Evolutionary conservation across 73 alveolate species (phyloP), one percentile per base, ranked within the genome.

Genomic region (Blepharisma stoltei): DNA sequence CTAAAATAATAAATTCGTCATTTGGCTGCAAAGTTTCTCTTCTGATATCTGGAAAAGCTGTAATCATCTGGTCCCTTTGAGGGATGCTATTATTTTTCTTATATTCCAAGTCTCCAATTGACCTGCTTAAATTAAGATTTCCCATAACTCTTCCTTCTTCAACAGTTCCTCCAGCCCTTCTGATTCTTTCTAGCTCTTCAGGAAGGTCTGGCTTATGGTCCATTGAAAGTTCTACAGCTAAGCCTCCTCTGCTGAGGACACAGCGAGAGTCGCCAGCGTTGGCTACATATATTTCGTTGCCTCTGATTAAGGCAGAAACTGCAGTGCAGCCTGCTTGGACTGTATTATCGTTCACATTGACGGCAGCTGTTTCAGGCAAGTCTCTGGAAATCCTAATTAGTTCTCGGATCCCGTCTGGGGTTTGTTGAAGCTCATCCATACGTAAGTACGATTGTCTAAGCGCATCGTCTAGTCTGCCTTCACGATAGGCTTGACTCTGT

Each of bases 261-360:
- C 96, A 83, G 71, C 98, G 54, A 6, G 98, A 89, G 85, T 94
- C 97, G 11, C 98, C 98, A 23, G 98, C 95, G 82, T 94, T 94
- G 21, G 98, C 97, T 38, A 86, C 92, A 81, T 77, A 94, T 37
- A 94, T 67, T 67, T 79, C 82, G 44, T 70, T 86, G 18, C 78
- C 86, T 6, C 94, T 83, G 7, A 95, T 84, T 23, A 93, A 71
- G 38, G 93, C 89, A 14, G 89, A 92, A 78, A 92, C 90, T n/a
- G 96, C 94, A 38, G 98, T 83, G 85, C 97, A 90, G 6, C 99
- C 98, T 7, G 97, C 92, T 49, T 84, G 84, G 8, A 78, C 82
- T 48, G 93, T 77, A 9, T 47, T 67, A 20, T 55, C 77, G 18
- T 81, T 88, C 0, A 78, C 78, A 38, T 86, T 88, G 11, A 18